Evolutionary conservation across 2,329 filamentous ascomycete species (phyloP).

Genomic region (Talaromyces marneffei): DNA sequence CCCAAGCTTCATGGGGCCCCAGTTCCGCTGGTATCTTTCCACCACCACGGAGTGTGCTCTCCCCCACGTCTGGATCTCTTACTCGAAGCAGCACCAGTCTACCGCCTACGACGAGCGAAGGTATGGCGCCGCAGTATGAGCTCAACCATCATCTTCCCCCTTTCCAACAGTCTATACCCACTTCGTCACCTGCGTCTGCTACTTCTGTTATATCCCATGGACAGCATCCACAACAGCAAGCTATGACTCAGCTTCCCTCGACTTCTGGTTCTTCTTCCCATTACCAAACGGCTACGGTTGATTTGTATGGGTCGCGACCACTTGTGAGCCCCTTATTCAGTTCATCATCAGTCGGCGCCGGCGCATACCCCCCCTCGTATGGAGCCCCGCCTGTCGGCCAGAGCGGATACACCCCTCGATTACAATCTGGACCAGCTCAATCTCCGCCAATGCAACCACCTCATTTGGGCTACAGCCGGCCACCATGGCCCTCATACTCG

Average conservation of each 20-base stretch:
- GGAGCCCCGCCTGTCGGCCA: conserved; percentile 34
- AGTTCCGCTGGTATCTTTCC: conserved; percentile 37
- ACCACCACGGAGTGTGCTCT: conserved; percentile 49
- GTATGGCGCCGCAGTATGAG: conserved; percentile 63
- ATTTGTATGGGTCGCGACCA: conserved; percentile 53
- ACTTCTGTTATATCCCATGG: conserved; percentile 21
- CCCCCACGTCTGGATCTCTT: conserved; percentile 50
- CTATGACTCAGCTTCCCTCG: conserved; percentile 31
- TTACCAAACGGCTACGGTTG: conserved; percentile 49
- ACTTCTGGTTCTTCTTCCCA: conserved; percentile 39
- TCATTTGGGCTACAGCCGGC: conserved; percentile 36
- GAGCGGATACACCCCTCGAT: conserved; percentile 38
- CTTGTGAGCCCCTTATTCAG: conserved; percentile 45
- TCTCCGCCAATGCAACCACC: conserved; percentile 36
- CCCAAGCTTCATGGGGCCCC: conserved; percentile 43
- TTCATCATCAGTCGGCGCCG: conserved; percentile 45
- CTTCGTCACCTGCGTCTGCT: conserved; percentile 45
- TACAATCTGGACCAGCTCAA: conserved; percentile 52
- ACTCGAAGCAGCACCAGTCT: conserved; percentile 52
- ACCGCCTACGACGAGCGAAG: conserved; percentile 54
- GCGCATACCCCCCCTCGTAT: conserved; percentile 38
- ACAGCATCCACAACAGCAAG: conserved; percentile 38
- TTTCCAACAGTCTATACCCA: conserved; percentile 52
- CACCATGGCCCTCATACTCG: conserved; percentile 48
- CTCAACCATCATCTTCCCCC: conserved; percentile 53